These are phyloP conservation scores for Cotoneaster glaucophyllus DNA, from an alignment of 306 rosid species.

Conservation along the genomic window DNA sequence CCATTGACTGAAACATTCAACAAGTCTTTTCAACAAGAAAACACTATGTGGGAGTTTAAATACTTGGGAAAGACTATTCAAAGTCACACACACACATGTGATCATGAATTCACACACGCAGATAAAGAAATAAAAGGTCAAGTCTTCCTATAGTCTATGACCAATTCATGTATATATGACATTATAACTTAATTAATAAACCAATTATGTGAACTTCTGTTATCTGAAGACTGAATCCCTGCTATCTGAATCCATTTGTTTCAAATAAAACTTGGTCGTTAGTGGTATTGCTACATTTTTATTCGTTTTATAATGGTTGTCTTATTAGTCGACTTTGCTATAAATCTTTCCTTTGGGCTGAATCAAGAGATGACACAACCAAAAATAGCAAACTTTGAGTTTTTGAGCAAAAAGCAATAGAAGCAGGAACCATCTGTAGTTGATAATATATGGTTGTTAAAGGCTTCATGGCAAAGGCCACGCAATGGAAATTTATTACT, in stretches of 20 bases:
- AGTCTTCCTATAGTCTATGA: neutral
- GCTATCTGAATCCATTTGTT: no score
- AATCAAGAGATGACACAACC: neutral
- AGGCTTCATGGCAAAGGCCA: neutral
- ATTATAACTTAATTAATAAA: no score
- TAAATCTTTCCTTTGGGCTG: neutral
- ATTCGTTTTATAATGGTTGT: neutral
- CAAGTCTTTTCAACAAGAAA: neutral
- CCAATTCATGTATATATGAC: neutral
- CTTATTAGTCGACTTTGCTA: neutral
- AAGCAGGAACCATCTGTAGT: neutral
- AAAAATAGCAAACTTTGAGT: no score
- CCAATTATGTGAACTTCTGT: neutral
- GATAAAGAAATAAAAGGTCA: neutral
- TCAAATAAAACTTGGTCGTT: no score
- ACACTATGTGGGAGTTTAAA: neutral
- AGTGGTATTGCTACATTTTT: neutral
- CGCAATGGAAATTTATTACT: neutral
- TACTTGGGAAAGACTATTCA: neutral
- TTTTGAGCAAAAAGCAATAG: no score
- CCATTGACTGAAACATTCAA: neutral
- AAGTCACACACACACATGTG: neutral
- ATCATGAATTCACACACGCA: neutral
- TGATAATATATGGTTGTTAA: neutral
- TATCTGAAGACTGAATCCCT: no score